These are phyloP conservation scores for Talaromyces borbonicus DNA, from an alignment of 495 filamentous ascomycete genomes.

Conservation along the genomic window DNA sequence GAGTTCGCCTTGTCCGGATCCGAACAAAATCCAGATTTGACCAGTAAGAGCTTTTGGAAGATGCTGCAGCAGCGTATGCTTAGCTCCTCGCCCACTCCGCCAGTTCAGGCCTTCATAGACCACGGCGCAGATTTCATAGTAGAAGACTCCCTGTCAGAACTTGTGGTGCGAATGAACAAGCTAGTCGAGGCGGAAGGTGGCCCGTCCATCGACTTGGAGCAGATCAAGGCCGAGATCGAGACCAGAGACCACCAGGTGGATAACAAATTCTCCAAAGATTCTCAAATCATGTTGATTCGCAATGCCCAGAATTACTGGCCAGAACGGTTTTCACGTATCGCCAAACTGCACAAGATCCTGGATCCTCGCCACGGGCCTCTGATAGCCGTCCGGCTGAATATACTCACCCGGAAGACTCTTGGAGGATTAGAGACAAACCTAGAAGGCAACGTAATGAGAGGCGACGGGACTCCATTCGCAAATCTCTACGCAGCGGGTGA, in stretches of 20 bases:
- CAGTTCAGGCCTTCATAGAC: conserved; percentile 39
- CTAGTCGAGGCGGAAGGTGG: conserved; percentile 25
- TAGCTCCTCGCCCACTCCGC: conserved; percentile 28
- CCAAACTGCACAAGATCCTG: conserved; percentile 33
- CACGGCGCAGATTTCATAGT: conserved; percentile 41
- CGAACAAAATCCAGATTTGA: conserved; percentile 45
- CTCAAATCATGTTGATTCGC: conserved; percentile 41
- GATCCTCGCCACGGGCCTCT: conserved; percentile 35
- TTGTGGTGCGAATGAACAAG: conserved; percentile 40
- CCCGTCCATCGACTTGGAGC: conserved; percentile 23
- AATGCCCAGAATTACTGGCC: conserved; percentile 40
- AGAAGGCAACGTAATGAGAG: conserved; percentile 33
- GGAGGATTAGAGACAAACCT: conserved; percentile 43
- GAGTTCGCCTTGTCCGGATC: conserved; percentile 45
- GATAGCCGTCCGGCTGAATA: conserved; percentile 41
- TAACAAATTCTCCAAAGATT: conserved; percentile 41
- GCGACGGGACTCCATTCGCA: conserved; percentile 30
- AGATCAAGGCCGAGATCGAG: conserved; percentile 30
- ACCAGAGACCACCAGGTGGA: conserved; percentile 36
- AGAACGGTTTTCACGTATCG: conserved; percentile 30
- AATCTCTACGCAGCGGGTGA: conserved; percentile 45
- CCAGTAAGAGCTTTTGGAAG: conserved; percentile 38
- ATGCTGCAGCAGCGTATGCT: conserved; percentile 35
- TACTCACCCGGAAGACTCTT: conserved; percentile 42
- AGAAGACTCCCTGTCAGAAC: conserved; percentile 32